phyloP scores from a whole-genome alignment of 2,329 filamentous ascomycete genomes.

The Sporothrix mexicana region DNA sequence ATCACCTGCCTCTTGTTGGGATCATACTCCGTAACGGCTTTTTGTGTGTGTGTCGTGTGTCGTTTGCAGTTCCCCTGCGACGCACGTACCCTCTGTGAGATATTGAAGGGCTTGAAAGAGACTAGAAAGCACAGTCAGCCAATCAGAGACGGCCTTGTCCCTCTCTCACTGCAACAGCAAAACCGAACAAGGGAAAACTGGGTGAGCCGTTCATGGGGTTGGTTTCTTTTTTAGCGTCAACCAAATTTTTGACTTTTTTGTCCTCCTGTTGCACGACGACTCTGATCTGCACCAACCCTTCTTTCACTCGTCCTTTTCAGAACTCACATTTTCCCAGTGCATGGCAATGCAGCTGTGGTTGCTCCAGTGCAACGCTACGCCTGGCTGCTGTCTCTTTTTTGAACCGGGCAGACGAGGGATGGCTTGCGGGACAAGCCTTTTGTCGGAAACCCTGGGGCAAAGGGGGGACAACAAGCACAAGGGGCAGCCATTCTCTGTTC shows the following conservation, averaged over 20 bases:
- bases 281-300: constrained; percentile 5
- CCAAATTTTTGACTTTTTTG: background rate
- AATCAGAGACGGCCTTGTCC: background rate
- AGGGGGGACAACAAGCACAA: background rate
- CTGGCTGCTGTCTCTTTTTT: background rate
- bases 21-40: constrained; percentile 13
- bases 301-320: background rate
- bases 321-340: background rate
- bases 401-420: constrained; percentile 24
- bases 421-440: constrained; percentile 23
- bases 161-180: background rate
- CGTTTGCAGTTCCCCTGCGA: background rate
- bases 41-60: background rate
- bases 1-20: background rate
- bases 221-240: constrained; percentile 11
- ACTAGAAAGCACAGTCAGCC: too few species aligned
- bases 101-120: background rate
- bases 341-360: background rate
- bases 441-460: constrained; percentile 3
- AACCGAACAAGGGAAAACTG: constrained; percentile 14
- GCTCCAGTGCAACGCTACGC: background rate
- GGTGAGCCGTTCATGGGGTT: background rate
- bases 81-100: background rate
- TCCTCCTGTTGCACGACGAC: background rate
- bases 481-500: background rate